phyloP scores from a whole-genome alignment of 305 asterid species.

The Fraxinus dipetala region DNA sequence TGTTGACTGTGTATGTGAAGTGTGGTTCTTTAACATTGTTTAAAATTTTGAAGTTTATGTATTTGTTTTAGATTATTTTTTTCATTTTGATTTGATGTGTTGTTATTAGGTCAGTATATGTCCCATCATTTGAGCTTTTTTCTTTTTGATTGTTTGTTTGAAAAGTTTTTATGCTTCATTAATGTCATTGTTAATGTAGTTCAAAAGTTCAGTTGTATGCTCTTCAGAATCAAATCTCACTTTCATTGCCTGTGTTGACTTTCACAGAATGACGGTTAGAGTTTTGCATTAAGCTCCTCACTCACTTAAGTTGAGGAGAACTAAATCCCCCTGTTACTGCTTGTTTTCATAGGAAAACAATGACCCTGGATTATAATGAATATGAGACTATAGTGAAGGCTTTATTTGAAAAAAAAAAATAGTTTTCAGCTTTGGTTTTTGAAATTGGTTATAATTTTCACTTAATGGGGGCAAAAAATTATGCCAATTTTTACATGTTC shows the following conservation, averaged over 20 bases:
- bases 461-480: neutral
- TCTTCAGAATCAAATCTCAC: neutral
- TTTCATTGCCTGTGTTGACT: neutral
- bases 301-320: neutral
- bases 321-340: neutral
- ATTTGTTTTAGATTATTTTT: conserved; percentile 10
- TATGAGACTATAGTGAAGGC: neutral
- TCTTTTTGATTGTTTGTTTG: conserved; percentile 2
- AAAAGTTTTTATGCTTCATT: conserved; percentile 1
- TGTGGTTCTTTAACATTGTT: conserved; percentile 13
- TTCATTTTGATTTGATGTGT: neutral
- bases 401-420: neutral
- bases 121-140: conserved; percentile 7
- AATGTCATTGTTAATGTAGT: neutral
- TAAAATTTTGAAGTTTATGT: conserved; percentile 1
- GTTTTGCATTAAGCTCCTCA: neutral
- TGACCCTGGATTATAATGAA: conserved; percentile 15
- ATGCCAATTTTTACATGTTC: neutral
- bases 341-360: conserved; percentile 6
- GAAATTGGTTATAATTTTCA: neutral
- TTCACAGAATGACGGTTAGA: neutral
- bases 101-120: conserved; percentile 4
- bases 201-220: neutral
- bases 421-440: neutral
- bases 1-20: conserved; percentile 65